Conservation (phyloP, 2,329 filamentous ascomycete genomes). For the Lachnellula arida region DNA sequence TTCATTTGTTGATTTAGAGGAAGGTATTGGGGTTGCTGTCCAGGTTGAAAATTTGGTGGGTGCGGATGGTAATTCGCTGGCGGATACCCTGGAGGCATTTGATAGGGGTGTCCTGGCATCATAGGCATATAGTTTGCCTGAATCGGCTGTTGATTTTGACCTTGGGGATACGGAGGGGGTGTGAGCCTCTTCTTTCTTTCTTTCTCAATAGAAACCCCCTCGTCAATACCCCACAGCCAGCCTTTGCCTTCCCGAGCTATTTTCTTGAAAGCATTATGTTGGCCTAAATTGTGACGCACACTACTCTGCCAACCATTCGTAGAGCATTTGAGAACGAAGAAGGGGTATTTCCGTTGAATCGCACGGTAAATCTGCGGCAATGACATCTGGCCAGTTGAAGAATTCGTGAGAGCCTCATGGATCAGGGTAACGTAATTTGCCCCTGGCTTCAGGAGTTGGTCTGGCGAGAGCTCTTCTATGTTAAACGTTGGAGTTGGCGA, state of each 20-base stretch:
- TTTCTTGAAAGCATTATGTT: slow-evolving; percentile 51
- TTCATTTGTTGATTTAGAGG: slow-evolving; percentile 15
- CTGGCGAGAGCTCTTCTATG: slow-evolving; percentile 58
- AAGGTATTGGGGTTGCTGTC: slow-evolving; percentile 22
- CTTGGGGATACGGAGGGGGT: slow-evolving; percentile 37
- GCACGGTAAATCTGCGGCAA: slow-evolving; percentile 57
- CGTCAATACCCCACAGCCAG: slow-evolving; percentile 51
- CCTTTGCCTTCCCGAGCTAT: slow-evolving; percentile 51
- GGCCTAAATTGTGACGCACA: slow-evolving; percentile 57
- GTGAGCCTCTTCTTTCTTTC: slow-evolving; percentile 44
- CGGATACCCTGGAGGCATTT: slow-evolving; percentile 22
- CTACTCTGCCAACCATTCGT: slow-evolving; percentile 58
- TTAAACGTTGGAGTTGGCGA: slow-evolving; percentile 51
- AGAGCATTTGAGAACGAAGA: slow-evolving; percentile 48
- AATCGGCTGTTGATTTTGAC: slow-evolving; percentile 25
- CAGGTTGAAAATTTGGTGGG: slow-evolving; percentile 21
- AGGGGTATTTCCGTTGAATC: slow-evolving; percentile 53
- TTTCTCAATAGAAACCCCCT: slow-evolving; percentile 50
- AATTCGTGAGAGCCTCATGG: slow-evolving; percentile 49
- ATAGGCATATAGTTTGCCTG: slow-evolving; percentile 11
- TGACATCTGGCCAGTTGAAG: slow-evolving; percentile 46
- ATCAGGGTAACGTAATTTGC: slow-evolving; percentile 55
- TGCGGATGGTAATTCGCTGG: slow-evolving; percentile 12
- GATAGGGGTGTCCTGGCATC: slow-evolving; percentile 16
- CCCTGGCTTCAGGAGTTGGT: slow-evolving; percentile 64